These are phyloP conservation scores for Suhomyces bolitotheri DNA, from an alignment of 1,139 yeast species.

Conservation along the genomic window DNA sequence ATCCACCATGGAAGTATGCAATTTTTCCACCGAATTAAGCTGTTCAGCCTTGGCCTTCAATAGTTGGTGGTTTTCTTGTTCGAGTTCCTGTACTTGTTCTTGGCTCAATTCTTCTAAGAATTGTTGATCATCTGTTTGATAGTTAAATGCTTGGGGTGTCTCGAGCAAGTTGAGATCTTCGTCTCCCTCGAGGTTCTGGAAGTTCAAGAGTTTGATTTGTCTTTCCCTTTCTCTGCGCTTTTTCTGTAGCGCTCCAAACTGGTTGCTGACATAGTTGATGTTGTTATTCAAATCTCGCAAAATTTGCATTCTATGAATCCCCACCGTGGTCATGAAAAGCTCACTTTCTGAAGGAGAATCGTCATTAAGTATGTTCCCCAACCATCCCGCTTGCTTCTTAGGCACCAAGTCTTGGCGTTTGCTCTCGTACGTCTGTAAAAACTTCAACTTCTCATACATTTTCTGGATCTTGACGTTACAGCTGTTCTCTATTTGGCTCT, in stretches of 20 bases:
- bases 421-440: conserved; percentile 53
- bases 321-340: conserved; percentile 27
- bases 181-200: conserved; percentile 37
- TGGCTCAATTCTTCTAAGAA: conserved; percentile 38
- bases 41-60: conserved; percentile 64
- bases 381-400: conserved; percentile 23
- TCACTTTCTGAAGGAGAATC: conserved; percentile 33
- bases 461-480: conserved; percentile 52
- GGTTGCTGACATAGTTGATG: conserved; percentile 34
- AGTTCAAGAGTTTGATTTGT: conserved; percentile 41
- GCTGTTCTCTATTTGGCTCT: conserved; percentile 57
- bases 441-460: conserved; percentile 49
- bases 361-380: conserved; percentile 28
- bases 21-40: conserved; percentile 61
- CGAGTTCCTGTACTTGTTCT: conserved; percentile 67
- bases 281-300: conserved; percentile 39
- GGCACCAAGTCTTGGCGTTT: conserved; percentile 34
- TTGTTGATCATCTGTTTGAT: conserved; percentile 19
- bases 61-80: conserved; percentile 70
- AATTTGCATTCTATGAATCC: conserved; percentile 40
- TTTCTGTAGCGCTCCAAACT: conserved; percentile 43
- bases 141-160: conserved; percentile 18
- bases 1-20: conserved; percentile 80
- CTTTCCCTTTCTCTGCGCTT: conserved; percentile 44
- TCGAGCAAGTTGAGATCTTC: conserved; percentile 14